These are phyloP conservation scores for Pyrrhoderma lamaoense DNA, from an alignment of 1,284 basidiomycete species.

Conservation along the genomic window DNA sequence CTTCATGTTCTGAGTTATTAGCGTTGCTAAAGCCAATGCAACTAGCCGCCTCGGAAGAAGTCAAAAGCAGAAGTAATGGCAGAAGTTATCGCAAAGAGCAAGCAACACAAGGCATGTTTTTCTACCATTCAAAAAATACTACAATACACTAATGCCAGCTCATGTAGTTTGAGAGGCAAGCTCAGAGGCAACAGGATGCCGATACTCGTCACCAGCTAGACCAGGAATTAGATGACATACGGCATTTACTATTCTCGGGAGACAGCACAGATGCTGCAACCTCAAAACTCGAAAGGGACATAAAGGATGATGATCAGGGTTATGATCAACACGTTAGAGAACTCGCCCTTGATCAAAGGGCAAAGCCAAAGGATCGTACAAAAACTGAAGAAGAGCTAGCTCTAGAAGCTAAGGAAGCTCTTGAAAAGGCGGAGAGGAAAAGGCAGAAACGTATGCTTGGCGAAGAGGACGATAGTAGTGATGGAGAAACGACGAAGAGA, in stretches of 20 bases:
- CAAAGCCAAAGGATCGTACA: conserved; percentile 91
- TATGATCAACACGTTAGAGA: conserved; percentile 93
- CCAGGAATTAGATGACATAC: conserved; percentile 79
- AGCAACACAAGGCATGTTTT: conserved; percentile 75
- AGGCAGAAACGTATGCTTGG: conserved; percentile 86
- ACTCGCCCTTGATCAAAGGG: conserved; percentile 88
- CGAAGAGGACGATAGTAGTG: conserved; percentile 55
- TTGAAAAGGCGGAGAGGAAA: conserved; percentile 82
- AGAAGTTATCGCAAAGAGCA: conserved; percentile 97
- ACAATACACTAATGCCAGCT: conserved; percentile 4
- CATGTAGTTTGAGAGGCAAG: conserved; percentile 74
- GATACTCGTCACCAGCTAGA: conserved; percentile 86
- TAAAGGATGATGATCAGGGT: conserved; percentile 41
- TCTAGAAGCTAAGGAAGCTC: conserved; percentile 77
- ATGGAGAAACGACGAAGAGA: conserved; percentile 39
- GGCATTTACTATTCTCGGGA: conserved; percentile 51
- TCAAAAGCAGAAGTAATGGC: conserved; percentile 96
- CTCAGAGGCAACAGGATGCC: conserved; percentile 81
- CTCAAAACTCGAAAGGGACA: conserved; percentile 24
- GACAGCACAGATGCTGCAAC: conserved; percentile 10
- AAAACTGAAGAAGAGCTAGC: conserved; percentile 96
- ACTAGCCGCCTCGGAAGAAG: conserved; percentile 76
- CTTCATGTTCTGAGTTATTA: conserved; percentile 3
- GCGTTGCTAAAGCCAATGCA: conserved; percentile 12
- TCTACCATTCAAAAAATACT: neutral